These are phyloP conservation scores for Cladorrhinum sp. DNA, from an alignment of 2,329 filamentous ascomycete species.

Conservation along the genomic window DNA sequence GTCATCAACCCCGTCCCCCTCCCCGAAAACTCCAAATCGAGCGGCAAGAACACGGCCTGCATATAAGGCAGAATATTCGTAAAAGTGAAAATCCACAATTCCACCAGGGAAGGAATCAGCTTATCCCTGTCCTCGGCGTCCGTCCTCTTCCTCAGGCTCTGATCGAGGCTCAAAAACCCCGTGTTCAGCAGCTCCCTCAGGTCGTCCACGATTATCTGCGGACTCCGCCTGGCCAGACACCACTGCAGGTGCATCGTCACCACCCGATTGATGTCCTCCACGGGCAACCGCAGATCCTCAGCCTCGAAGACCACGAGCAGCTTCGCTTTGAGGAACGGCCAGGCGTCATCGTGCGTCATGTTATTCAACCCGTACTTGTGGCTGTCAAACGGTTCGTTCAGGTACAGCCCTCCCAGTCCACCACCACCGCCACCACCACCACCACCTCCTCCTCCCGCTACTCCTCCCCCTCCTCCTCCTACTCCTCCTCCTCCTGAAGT, in stretches of 20 bases:
- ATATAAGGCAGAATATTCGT: conserved; percentile 88
- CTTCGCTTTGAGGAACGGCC: conserved; percentile 75
- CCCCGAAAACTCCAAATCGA: conserved; percentile 91
- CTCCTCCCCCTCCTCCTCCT: too few species aligned
- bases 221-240: conserved; percentile 70
- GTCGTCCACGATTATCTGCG: conserved; percentile 71
- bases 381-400: conserved; percentile 52
- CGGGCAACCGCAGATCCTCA: conserved; percentile 72
- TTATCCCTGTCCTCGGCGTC: conserved; percentile 62
- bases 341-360: conserved; percentile 74
- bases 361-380: conserved; percentile 64
- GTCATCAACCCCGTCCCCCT: conserved; percentile 70
- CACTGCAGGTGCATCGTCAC: conserved; percentile 76
- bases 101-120: conserved; percentile 84
- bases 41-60: conserved; percentile 87
- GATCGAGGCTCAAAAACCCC: conserved; percentile 82
- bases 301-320: conserved; percentile 77
- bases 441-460: too few species aligned
- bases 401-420: conserved; percentile 36
- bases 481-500: too few species aligned
- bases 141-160: conserved; percentile 71
- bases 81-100: conserved; percentile 92
- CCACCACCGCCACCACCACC: not conserved
- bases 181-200: conserved; percentile 71
- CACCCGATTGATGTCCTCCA: conserved; percentile 79